Conservation (phyloP, 179 eudicot species). For the Beta lomatogona region DNA sequence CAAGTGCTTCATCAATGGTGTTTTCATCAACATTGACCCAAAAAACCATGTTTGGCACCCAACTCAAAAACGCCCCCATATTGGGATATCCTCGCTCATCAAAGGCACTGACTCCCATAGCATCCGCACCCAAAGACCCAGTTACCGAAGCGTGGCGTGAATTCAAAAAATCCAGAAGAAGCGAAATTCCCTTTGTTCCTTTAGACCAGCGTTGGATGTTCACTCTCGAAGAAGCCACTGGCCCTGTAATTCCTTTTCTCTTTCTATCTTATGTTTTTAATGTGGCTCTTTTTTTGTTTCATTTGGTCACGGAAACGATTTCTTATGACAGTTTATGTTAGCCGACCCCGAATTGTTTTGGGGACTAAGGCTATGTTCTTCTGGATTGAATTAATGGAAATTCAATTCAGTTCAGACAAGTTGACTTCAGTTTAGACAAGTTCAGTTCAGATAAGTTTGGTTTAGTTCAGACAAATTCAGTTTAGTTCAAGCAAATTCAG, state of each 20-base stretch:
- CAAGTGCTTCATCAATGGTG: conserved; percentile 33
- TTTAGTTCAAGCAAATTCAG: too few species aligned
- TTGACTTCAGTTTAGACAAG: too few species aligned
- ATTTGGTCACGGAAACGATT: too few species aligned
- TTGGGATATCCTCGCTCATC: conserved; percentile 28
- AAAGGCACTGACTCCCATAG: not conserved
- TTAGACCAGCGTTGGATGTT: conserved; percentile 61
- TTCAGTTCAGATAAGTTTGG: too few species aligned
- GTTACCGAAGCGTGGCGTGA: conserved; percentile 17
- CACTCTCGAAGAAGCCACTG: conserved; percentile 35
- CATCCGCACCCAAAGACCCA: not conserved
- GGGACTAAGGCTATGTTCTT: too few species aligned
- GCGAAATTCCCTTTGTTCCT: conserved; percentile 33
- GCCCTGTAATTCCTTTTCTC: conserved; percentile 42
- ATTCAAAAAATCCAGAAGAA: conserved; percentile 5
- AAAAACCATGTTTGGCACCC: conserved; percentile 15
- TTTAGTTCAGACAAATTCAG: too few species aligned
- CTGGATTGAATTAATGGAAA: too few species aligned
- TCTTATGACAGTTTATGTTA: too few species aligned
- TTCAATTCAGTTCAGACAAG: too few species aligned
- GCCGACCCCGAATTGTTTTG: too few species aligned
- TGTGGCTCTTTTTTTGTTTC: not conserved
- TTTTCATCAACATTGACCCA: conserved; percentile 27
- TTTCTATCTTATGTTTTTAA: not conserved
- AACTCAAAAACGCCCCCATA: conserved; percentile 15